Conservation (phyloP, 768 basidiomycete genomes). For the Amanita rimosa region DNA sequence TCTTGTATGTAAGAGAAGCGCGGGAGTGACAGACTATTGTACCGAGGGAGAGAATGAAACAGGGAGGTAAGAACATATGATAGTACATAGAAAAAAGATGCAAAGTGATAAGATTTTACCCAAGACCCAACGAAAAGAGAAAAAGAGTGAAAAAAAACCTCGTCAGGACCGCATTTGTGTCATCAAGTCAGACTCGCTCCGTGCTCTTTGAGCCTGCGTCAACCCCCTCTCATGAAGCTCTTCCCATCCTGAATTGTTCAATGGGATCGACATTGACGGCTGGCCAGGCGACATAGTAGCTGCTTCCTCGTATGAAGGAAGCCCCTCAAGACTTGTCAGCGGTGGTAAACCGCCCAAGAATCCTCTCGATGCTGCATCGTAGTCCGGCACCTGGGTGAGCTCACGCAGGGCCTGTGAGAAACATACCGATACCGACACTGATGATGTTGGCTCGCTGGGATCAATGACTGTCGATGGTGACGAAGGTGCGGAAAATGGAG, state of each 20-base stretch:
- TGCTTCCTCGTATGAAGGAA: slow-evolving; percentile 85
- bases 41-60: neutral
- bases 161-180: neutral
- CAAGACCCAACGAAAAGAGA: neutral
- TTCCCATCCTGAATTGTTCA: neutral
- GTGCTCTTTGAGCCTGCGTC: neutral
- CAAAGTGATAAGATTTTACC: neutral
- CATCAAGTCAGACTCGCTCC: neutral
- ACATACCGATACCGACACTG: neutral
- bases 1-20: neutral
- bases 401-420: slow-evolving; percentile 15
- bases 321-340: slow-evolving; percentile 56
- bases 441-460: too few relatives aligned
- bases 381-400: slow-evolving; percentile 77
- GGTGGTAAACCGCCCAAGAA: slow-evolving; percentile 92
- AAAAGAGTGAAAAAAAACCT: neutral
- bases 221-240: neutral
- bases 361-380: slow-evolving; percentile 72
- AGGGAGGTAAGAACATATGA: too few relatives aligned
- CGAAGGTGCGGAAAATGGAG: neutral
- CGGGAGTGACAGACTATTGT: neutral
- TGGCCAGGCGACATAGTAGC: slow-evolving; percentile 5
- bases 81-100: too few relatives aligned
- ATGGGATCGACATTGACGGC: neutral
- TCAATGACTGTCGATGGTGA: slow-evolving; percentile 7